A percentile compares a stretch with the other conserved stretches of the same genome.
These are phyloP conservation scores for Balamuthia mandrillaris DNA, from an alignment of 208 protist species.

Conservation along the genomic window DNA sequence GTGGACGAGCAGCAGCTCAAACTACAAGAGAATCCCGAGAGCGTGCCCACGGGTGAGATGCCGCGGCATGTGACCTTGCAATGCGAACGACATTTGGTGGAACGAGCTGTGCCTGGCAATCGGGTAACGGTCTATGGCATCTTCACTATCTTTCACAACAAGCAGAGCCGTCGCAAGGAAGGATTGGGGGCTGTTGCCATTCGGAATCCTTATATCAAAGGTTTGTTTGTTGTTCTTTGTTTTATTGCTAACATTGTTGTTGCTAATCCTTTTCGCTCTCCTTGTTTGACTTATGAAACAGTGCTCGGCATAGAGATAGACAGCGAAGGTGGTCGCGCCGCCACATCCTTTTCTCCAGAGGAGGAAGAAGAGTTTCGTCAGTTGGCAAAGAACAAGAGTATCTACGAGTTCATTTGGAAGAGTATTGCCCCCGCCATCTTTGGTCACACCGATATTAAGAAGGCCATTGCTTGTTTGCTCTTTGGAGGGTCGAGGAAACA, in stretches of 20 bases:
- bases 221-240: too few species aligned
- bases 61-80: slow-evolving; percentile 67
- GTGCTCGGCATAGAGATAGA: background rate
- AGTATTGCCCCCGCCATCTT: slow-evolving; percentile 84
- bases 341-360: slow-evolving; percentile 44
- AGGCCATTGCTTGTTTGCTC: slow-evolving; percentile 88
- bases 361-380: slow-evolving; percentile 63
- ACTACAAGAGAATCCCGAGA: slow-evolving; percentile 77
- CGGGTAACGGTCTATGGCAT: slow-evolving; percentile 69
- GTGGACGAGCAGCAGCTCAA: slow-evolving; percentile 74
- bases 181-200: slow-evolving; percentile 33
- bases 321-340: slow-evolving; percentile 44
- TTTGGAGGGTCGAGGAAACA: slow-evolving; percentile 96
- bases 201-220: slow-evolving; percentile 43
- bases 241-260: too few species aligned
- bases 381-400: slow-evolving; percentile 40
- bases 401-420: slow-evolving; percentile 58
- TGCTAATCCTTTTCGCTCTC: too few species aligned
- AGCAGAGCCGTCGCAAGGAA: slow-evolving; percentile 18
- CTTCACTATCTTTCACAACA: slow-evolving; percentile 62
- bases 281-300: too few species aligned
- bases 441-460: slow-evolving; percentile 84
- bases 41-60: slow-evolving; percentile 77
- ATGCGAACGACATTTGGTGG: slow-evolving; percentile 60
- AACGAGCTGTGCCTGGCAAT: slow-evolving; percentile 62